Evolutionary conservation across 257 asterid genomes (phyloP), one percentile per base, ranked within the genome.

Genomic region (Solanum tacnaense): DNA sequence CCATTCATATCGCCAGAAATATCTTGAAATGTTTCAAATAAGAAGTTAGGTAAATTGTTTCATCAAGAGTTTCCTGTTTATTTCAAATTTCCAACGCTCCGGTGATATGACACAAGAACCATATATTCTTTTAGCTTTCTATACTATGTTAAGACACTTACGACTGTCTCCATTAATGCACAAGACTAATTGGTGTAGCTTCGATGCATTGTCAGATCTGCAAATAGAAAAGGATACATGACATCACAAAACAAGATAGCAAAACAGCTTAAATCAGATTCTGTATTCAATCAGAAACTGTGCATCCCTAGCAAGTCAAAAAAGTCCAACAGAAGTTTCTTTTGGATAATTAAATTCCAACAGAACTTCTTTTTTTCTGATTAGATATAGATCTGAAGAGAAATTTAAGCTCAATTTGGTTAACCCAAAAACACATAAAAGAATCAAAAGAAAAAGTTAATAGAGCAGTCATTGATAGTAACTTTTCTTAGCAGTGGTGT

Each of bases 141-240:
- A 79, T 9, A 44, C 25, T 27, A 73, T 84, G 88, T 58, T 89
- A 79, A 90, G 85, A 87, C 84, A 90, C 97, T 93, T 90, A 95
- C 97, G 36, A 92, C 60, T 85, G 83, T 79, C 52, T 90, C 96
- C 98, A 95, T 95, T 88, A 84, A 88, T 84, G 85, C 38, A 56
- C 82, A 71, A 81, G 16, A 86, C 86, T 85, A 89, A 72, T 81
- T 46, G 79, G 58, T 72, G 74, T 58, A 84, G 89, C 90, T 84
- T 87, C 76, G 84, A 87, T 32, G 81, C 89, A 84, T 87, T 86
- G 89, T 62, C 35, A 86, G 74, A 89, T 91, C 95, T 93, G 91
- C 60, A 70, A 83, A 31, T 60, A 76, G n/a, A 83, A 79, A 89
- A 85, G 85, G 75, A 74, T 41, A 83, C 68, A 70, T 41, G 36